A percentile compares a stretch with the other conserved stretches of the same genome.
Evolutionary conservation across 1,139 yeast genomes (phyloP).

Genomic region (Candida neerlandica): DNA sequence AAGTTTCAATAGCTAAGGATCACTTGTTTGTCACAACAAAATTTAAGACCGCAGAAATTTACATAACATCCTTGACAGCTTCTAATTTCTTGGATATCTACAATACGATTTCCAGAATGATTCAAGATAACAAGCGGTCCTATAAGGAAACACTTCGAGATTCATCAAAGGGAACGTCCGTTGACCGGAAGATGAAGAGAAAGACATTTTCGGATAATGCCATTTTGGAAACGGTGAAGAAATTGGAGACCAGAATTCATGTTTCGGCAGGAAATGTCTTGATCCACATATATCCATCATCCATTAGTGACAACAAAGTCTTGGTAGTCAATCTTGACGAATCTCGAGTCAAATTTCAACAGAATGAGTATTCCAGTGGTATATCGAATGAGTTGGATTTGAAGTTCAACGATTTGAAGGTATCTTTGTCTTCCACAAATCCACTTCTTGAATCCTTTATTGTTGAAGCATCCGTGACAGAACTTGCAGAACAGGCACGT

Average conservation of each 20-base stretch:
- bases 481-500: constrained; percentile 57
- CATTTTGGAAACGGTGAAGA: constrained; percentile 42
- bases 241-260: constrained; percentile 60
- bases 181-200: constrained; percentile 5
- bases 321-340: constrained; percentile 63
- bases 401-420: constrained; percentile 60
- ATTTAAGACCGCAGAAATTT: constrained; percentile 60
- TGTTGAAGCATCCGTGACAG: constrained; percentile 48
- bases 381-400: constrained; percentile 54
- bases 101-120: constrained; percentile 69
- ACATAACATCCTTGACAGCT: constrained; percentile 81
- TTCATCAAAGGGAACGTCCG: constrained; percentile 28
- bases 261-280: constrained; percentile 58
- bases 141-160: constrained; percentile 73
- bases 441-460: constrained; percentile 49
- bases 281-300: constrained; percentile 74
- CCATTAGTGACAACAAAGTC: constrained; percentile 74
- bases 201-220: constrained; percentile 25
- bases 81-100: constrained; percentile 79
- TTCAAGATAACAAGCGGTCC: constrained; percentile 70
- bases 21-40: constrained; percentile 59
- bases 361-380: constrained; percentile 51
- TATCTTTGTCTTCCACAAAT: constrained; percentile 61
- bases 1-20: constrained; percentile 52
- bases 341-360: constrained; percentile 61